Base-by-base conservation (phyloP, 2,329 filamentous ascomycete genomes). In the Arthrobotrys entomopaga region DNA sequence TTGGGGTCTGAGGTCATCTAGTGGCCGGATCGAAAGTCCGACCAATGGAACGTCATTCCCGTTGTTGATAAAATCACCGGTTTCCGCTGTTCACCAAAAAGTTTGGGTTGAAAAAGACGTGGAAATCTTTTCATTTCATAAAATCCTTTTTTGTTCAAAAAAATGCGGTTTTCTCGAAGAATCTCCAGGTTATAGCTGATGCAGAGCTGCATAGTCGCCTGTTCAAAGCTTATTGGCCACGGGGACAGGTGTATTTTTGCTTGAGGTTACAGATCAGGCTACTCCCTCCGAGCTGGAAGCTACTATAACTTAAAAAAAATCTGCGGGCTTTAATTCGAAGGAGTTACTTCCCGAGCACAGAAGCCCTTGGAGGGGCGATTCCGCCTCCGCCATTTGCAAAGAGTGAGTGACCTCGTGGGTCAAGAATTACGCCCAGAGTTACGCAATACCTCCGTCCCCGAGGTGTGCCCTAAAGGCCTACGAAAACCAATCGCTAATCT, bases 11-110 rank as follows among this genome's bases (percentile, higher is more conserved):
- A 66, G 24, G 48, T 38, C 42, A 49, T 60, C 49, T 60, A 73
- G 54, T 73, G 60, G 69, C 38, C 69, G 69, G 69, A 73, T 61
- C 24, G 43, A 61, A 54, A 20, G 57, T 73, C 69, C 69, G 69
- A 54, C 69, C 69, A 73, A 73, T 63, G 49, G 61, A 65, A 61
- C 19, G 19, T 22, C 54, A 46, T 49, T 20, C 46, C 60, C 29
- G 24, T 61, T 66, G 60, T 65, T 73, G 61, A 73, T 64, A 54
- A 64, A 66, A 43, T 40, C 46, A 56, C 38, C 50, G 54, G 20
- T 46, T 29, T 46, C 40, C 56, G 40, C 29, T 10, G 46, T 42
- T 67, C 16, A 48, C 54, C 65, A 60, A 48, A 26, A 26, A 56
- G 48, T 50, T 59, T 48, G 20, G 38, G 24, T 26, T 26, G 24